Evolutionary conservation across 257 asterid species (phyloP).

Genomic region (Solanum bulbocastanum): DNA sequence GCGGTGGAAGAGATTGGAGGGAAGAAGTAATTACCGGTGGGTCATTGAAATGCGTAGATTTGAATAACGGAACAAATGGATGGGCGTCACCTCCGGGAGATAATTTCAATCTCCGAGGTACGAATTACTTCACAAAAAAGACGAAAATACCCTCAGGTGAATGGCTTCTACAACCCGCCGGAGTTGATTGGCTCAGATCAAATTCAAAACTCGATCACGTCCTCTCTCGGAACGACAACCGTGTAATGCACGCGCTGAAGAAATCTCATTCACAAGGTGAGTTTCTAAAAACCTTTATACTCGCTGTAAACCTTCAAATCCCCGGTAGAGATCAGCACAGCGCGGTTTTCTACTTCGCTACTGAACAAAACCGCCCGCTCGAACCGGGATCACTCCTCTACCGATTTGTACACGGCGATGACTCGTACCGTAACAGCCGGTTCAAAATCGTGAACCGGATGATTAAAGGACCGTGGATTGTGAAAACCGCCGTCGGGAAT

Average conservation of each 20-base stretch:
- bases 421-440: slow-evolving; percentile 58
- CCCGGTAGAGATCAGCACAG: slow-evolving; percentile 90
- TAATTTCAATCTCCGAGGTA: slow-evolving; percentile 57
- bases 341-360: slow-evolving; percentile 77
- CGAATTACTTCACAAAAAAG: slow-evolving; percentile 53
- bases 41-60: slow-evolving; percentile 64
- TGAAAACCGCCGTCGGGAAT: slow-evolving; percentile 78
- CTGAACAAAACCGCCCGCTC: slow-evolving; percentile 41
- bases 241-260: slow-evolving; percentile 49
- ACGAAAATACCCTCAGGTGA: slow-evolving; percentile 51
- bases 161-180: slow-evolving; percentile 75
- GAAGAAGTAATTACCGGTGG: slow-evolving; percentile 58
- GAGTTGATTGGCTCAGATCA: slow-evolving; percentile 93
- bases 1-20: slow-evolving; percentile 41
- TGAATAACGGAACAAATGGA: slow-evolving; percentile 64
- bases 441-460: slow-evolving; percentile 82
- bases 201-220: slow-evolving; percentile 69
- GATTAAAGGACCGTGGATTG: slow-evolving; percentile 93
- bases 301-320: slow-evolving; percentile 79
- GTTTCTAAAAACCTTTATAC: slow-evolving; percentile 35
- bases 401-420: slow-evolving; percentile 62
- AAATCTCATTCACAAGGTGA: slow-evolving; percentile 18
- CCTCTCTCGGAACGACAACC: slow-evolving; percentile 73
- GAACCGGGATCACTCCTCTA: slow-evolving; percentile 47
- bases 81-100: slow-evolving; percentile 97